Evolutionary conservation across 495 filamentous ascomycete genomes (phyloP).

Genomic region (Penicillium dipodomyicola): DNA sequence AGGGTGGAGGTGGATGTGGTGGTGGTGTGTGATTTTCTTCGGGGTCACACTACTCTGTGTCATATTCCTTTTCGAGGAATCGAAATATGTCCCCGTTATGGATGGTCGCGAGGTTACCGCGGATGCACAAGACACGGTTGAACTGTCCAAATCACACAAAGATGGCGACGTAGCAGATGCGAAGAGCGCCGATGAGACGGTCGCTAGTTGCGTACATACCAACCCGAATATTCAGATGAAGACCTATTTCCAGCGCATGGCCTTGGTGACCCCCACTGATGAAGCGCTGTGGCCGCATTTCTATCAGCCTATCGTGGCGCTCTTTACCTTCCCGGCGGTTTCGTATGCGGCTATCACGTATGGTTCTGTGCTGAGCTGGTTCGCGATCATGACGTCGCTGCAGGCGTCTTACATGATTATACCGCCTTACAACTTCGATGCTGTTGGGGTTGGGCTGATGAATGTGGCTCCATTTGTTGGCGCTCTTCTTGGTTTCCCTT

Average conservation of each 20-base stretch:
- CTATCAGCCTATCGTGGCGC: conserved; percentile 23
- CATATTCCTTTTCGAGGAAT: conserved; percentile 45
- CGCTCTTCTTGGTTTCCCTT: conserved; percentile 33
- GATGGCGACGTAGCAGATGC: background rate
- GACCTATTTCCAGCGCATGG: conserved; percentile 28
- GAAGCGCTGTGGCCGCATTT: conserved; percentile 28
- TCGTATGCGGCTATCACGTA: conserved; percentile 38
- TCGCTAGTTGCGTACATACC: conserved; percentile 1
- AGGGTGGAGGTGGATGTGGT: conserved; percentile 54
- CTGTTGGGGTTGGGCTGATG: conserved; percentile 37
- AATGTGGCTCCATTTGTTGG: conserved; percentile 42
- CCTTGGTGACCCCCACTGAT: conserved; percentile 25
- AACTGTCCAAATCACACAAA: background rate
- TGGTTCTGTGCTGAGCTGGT: conserved; percentile 34
- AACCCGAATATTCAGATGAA: conserved; percentile 18
- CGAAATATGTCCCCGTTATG: conserved; percentile 30
- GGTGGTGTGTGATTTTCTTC: conserved; percentile 49
- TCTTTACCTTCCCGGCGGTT: conserved; percentile 35
- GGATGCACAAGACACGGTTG: background rate
- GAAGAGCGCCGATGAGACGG: background rate
- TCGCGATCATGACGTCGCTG: conserved; percentile 32
- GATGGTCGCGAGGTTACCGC: conserved; percentile 3
- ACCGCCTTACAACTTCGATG: conserved; percentile 41
- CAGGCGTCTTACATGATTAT: conserved; percentile 32
- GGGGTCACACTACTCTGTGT: conserved; percentile 36